Percentiles rank a stretch among this genome's conserved stretches.
Conservation (phyloP, 2,329 filamentous ascomycete species). For the Capronia coronata region DNA sequence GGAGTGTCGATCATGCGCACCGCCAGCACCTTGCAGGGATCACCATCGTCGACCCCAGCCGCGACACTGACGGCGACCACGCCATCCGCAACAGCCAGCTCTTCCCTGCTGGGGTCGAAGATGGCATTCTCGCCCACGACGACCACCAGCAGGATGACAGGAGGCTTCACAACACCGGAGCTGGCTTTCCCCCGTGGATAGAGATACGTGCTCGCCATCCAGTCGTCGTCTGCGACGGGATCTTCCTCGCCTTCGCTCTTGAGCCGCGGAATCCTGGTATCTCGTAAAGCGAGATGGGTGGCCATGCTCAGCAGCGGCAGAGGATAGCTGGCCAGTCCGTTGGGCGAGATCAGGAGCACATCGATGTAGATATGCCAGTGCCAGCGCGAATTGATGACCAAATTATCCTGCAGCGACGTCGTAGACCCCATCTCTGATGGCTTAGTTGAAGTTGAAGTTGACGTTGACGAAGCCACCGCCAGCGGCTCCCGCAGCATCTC, state of each 20-base stretch:
- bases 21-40: conserved; percentile 54
- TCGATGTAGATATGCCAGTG: conserved; percentile 97
- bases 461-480: conserved; percentile 47
- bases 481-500: conserved; percentile 86
- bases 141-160: conserved; percentile 85
- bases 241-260: conserved; percentile 92
- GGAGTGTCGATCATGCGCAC: conserved; percentile 70
- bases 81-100: conserved; percentile 85
- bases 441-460: too few relatives aligned
- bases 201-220: conserved; percentile 72
- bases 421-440: neutral
- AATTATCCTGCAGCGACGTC: conserved; percentile 49
- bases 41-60: conserved; percentile 15
- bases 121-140: conserved; percentile 81
- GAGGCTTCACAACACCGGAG: conserved; percentile 47
- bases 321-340: conserved; percentile 61
- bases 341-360: conserved; percentile 66
- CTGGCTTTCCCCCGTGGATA: conserved; percentile 51
- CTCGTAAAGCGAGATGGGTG: conserved; percentile 84
- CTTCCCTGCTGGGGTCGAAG: conserved; percentile 86
- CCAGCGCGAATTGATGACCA: conserved; percentile 85
- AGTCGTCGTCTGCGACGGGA: conserved; percentile 96
- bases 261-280: conserved; percentile 73
- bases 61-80: conserved; percentile 77
- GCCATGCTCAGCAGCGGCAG: conserved; percentile 88